Evolutionary conservation across 805 yeast genomes (phyloP), one percentile per base, ranked within the genome.

Genomic region (Candida pseudoglaebosa): DNA sequence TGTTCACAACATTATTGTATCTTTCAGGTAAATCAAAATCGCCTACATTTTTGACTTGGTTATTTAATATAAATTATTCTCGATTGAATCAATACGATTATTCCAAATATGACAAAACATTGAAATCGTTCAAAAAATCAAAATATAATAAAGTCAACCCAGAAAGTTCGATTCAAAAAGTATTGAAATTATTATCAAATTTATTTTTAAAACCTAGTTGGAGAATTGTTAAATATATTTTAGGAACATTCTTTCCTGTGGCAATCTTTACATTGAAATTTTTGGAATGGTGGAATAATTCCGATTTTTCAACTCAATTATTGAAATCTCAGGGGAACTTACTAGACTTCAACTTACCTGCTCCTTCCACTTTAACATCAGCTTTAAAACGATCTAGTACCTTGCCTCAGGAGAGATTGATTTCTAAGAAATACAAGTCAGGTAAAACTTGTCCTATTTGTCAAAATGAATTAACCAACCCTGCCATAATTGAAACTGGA

Each of bases 401-500:
- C 14, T 15, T 9, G 14, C 37, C 28, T 13, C 45, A 41, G n/a
- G 40, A 49, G 19, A 45, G 42, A n/a, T 48, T 43, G 22, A 37
- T 46, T 22, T 33, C 44, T 12, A 48, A 41, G 32, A 47, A 45
- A 32, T 68, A 57, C 43, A 62, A 60, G 10, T 55, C 61, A 2
- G 61, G 62, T 1, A 52, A 54, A 8, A 32, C 46, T 2, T 91
- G 97, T 60, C 86, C 90, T 1, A 54, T 91, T 10, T 91, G 98
- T 54, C 61, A 73, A 19, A 60, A 77, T 8, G 65, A 57, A 13
- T 75, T 89, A 10, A 75, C 74, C 22, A 88, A 86, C 50, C 96
- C 96, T 3, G 87, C 95, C 0, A 77, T 84, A 9, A 78, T 91
- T 24, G 98, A 90, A 55, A 88, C 98, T 0, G 99, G 99, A 0